Conservation (phyloP, 305 asterid genomes). For the Andrographis paniculata region DNA sequence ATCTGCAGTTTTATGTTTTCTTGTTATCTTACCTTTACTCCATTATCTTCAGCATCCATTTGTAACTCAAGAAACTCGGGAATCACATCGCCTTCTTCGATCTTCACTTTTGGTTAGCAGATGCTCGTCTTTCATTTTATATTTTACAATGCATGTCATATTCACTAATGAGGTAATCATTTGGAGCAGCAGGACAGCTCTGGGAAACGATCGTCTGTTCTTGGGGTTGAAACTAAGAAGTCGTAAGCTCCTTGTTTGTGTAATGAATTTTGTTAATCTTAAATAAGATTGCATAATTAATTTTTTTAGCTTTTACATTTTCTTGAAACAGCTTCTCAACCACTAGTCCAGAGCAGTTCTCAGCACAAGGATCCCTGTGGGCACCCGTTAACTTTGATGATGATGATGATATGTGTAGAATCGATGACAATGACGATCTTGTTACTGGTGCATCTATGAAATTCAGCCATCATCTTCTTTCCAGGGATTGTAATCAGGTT, state of each 20-base stretch:
- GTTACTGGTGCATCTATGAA: slow-evolving; percentile 52
- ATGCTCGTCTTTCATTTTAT: slow-evolving; percentile 17
- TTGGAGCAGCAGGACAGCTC: slow-evolving; percentile 36
- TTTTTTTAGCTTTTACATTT: not conserved
- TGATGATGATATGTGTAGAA: slow-evolving; percentile 64
- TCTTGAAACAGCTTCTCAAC: slow-evolving; percentile 35
- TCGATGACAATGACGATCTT: slow-evolving; percentile 62
- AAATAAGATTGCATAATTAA: not conserved
- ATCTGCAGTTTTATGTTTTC: not conserved
- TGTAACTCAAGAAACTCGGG: slow-evolving; percentile 71
- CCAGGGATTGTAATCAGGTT: slow-evolving; percentile 72
- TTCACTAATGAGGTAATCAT: slow-evolving; percentile 17
- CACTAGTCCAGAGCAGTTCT: slow-evolving; percentile 38
- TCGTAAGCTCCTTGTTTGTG: slow-evolving; percentile 47
- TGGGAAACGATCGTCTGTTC: slow-evolving; percentile 38
- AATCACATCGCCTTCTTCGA: slow-evolving; percentile 41
- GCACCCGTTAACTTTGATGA: slow-evolving; percentile 66
- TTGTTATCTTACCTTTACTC: not conserved
- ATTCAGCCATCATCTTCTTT: slow-evolving; percentile 32
- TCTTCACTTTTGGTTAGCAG: slow-evolving; percentile 51
- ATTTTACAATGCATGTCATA: not conserved
- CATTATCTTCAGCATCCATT: slow-evolving; percentile 75
- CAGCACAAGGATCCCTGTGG: slow-evolving; percentile 49
- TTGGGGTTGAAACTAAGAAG: slow-evolving; percentile 44
- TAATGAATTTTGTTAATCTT: not conserved